Base-by-base conservation (phyloP, 2,329 filamentous ascomycete species). In the Cladorrhinum sp. region DNA sequence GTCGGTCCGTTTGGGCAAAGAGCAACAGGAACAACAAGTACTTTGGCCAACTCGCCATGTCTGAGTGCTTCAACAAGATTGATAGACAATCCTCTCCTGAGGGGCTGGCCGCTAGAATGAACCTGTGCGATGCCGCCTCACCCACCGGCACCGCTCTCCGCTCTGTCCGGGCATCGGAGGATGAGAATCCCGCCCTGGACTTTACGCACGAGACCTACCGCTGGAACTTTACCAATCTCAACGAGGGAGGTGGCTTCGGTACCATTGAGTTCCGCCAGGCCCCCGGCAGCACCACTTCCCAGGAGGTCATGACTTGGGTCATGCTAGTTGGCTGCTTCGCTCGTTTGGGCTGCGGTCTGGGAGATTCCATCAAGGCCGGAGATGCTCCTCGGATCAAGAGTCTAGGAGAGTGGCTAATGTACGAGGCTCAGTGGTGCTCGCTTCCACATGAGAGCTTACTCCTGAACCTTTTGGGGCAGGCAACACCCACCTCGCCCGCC, bases 1-100 rank as follows among this genome's bases (percentile, higher is more conserved):
- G 63, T 14, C 55, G 54, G n/a, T 58, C 53, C 21, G 61, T 68
- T 42, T 66, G 60, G 58, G 66, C 65, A 58, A 68, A 68, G 62
- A 67, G 65, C 64, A 69, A 67, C 62, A 60, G 67, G 12, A 46
- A 64, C 62, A 69, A 68, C 64, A 42, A 21, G 21, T 67, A 65
- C 59, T 62, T 67, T 21, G 52, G 16, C 16, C 28, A 23, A 2
- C 42, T 59, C 42, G 50, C 57, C 55, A 62, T 63, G 51, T 24
- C 57, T 46, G 55, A 66, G 28, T 65, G 62, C 55, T 63, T 69
- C 36, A 58, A 39, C 2, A 33, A 36, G 21, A 55, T 69, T 36
- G 57, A 64, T 49, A 54, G 57, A 10, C 61, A 63, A 26, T 1
- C 30, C 14, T 54, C 57, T 3, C 55, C 65, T 21, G 48, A 59